Conservation (phyloP, 75 land plant species). For the Chamaecyparis obtusa region DNA sequence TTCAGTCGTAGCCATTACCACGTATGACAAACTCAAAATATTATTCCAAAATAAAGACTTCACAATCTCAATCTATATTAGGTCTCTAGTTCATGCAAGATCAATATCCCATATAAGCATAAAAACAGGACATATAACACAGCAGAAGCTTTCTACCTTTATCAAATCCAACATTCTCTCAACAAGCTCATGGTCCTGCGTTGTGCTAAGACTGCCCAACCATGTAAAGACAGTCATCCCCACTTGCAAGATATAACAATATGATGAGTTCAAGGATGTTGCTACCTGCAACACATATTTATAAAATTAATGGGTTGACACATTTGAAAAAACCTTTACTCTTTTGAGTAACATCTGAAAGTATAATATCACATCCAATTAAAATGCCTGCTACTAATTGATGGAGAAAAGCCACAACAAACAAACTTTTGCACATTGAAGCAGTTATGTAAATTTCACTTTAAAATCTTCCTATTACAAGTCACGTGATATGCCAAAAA, state of each 20-base stretch:
- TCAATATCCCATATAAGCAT: not conserved
- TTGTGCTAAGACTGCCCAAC: slow-evolving; percentile 51
- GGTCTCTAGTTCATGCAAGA: not conserved
- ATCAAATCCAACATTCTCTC: slow-evolving; percentile 49
- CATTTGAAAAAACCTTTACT: not conserved
- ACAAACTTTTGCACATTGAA: not conserved
- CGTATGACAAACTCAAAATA: not conserved
- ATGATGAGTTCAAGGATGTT: slow-evolving; percentile 85
- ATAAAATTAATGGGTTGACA: not conserved
- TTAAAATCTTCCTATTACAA: not conserved
- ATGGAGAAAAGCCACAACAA: not conserved
- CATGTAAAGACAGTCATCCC: slow-evolving; percentile 48
- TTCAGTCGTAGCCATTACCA: not conserved
- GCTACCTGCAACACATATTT: slow-evolving; percentile 45
- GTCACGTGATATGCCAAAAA: not conserved
- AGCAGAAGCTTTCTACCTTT: slow-evolving; percentile 38
- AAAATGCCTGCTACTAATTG: not conserved
- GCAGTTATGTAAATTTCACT: not conserved
- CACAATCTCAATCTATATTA: not conserved
- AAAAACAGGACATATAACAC: not conserved
- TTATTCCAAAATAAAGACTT: not conserved
- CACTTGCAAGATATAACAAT: slow-evolving; percentile 77
- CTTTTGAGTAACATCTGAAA: not conserved
- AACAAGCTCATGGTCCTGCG: slow-evolving; percentile 57
- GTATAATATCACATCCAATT: not conserved